These are phyloP conservation scores for Cryptosporidium canis DNA, from an alignment of 169 alveolate species.

Conservation along the genomic window DNA sequence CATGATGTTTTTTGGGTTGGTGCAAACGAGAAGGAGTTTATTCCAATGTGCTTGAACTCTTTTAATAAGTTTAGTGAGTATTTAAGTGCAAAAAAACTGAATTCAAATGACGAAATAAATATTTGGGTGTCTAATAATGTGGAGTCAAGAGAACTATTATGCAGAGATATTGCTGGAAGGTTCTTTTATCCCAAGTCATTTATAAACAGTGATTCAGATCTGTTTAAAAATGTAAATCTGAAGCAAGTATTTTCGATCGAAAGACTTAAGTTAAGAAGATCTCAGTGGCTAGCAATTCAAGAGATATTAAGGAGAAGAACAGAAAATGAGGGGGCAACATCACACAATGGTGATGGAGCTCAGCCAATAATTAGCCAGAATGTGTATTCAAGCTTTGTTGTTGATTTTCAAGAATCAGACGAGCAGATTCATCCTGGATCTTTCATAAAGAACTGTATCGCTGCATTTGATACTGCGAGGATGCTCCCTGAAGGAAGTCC, in stretches of 20 bases:
- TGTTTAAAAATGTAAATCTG: neutral
- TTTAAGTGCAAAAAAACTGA: neutral
- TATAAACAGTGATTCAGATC: slow-evolving; percentile 29
- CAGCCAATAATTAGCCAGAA: neutral
- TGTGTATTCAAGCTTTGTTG: slow-evolving; percentile 42
- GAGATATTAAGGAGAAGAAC: slow-evolving; percentile 18
- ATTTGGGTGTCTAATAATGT: slow-evolving; percentile 51
- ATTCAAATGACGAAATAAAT: neutral
- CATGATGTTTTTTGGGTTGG: slow-evolving; percentile 70
- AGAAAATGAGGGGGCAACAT: neutral
- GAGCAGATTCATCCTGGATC: slow-evolving; percentile 43
- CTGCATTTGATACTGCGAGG: slow-evolving; percentile 58
- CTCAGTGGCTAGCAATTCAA: slow-evolving; percentile 65
- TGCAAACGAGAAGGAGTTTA: slow-evolving; percentile 47
- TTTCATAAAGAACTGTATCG: slow-evolving; percentile 51
- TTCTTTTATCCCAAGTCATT: slow-evolving; percentile 39
- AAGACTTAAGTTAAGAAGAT: slow-evolving; percentile 22
- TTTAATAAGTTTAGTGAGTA: slow-evolving; percentile 22
- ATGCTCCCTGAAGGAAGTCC: slow-evolving; percentile 62
- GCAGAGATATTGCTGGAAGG: slow-evolving; percentile 70
- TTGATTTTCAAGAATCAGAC: slow-evolving; percentile 59
- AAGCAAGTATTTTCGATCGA: slow-evolving; percentile 24
- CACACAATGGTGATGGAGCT: neutral
- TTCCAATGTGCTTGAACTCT: slow-evolving; percentile 44
- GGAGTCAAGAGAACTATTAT: slow-evolving; percentile 43